Base-by-base conservation (phyloP, 768 basidiomycete genomes). In the Rhodotorula toruloides region DNA sequence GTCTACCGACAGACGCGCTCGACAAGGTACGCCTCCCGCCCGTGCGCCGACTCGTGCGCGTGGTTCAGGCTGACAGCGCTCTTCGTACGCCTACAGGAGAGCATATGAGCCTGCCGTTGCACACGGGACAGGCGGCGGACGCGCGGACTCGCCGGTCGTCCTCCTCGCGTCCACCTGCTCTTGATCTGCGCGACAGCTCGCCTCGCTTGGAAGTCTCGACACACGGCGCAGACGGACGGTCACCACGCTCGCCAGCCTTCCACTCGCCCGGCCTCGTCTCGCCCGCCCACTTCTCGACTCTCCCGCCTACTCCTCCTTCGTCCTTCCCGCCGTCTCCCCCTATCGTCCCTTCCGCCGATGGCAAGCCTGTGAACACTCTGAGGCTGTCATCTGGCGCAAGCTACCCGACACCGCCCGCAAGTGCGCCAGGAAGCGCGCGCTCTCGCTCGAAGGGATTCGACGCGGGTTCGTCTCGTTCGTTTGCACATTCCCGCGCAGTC, bases 351-450 rank as follows among this genome's bases (percentile, higher is more conserved):
- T 31, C 40, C 3, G 7, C 40, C 1, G 16, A 31, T 14, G 52
- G 52, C 9, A 9, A 27, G 7, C 27, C 32, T 9, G 13, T 43
- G 42, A n/a, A n/a, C n/a, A 10, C 17, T 2, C 40, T 10, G 27
- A 55, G 11, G 21, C 17, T 21, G 16, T 31, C 19, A 1, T 13
- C 7, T 5, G 19, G 9, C 14, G 4, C 40, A 4, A 47, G n/a
- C 0, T 63, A 63, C 42, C 62, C 68, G 21, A 65, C 68, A 0
- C 68, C 68, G 40, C 68, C 68, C 1, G 54, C 36, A 2, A 60
- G 61, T 22, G 47, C 53, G 0, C 61, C 58, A 2, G 49, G 55
- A 3, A 68, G 57, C 52, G 42, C 54, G 11, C 46, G 58, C 12
- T 22, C 49, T 12, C 50, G 52, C 11, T 13, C n/a, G n/a, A n/a